Conservation (phyloP, 495 filamentous ascomycete genomes). For the Lophiotrema nucula region DNA sequence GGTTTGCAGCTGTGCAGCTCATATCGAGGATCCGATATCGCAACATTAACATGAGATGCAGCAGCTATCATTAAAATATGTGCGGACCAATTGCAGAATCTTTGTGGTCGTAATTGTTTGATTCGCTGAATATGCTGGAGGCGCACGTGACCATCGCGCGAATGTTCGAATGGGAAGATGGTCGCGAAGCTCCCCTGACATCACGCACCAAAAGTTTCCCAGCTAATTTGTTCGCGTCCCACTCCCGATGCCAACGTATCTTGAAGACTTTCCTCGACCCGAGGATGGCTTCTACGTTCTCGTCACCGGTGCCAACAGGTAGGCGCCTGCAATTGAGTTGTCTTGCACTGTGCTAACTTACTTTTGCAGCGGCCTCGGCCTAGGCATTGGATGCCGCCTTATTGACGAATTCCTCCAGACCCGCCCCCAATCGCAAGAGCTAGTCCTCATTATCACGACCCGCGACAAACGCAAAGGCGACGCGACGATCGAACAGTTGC, state of each 20-base stretch:
- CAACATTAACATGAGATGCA: too few relatives aligned
- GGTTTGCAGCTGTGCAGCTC: too few relatives aligned
- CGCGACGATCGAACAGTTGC: slow-evolving; percentile 56
- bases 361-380: slow-evolving; percentile 74
- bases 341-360: background rate
- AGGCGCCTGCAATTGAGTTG: slow-evolving; percentile 18
- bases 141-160: too few relatives aligned
- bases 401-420: slow-evolving; percentile 84
- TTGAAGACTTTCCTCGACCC: slow-evolving; percentile 11
- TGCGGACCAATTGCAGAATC: too few relatives aligned
- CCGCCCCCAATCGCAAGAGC: slow-evolving; percentile 58
- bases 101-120: too few relatives aligned
- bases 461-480: slow-evolving; percentile 59
- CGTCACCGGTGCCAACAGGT: slow-evolving; percentile 77
- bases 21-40: too few relatives aligned
- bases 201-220: too few relatives aligned
- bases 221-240: too few relatives aligned
- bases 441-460: slow-evolving; percentile 66
- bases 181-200: background rate
- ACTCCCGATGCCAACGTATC: background rate
- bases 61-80: too few relatives aligned
- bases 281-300: slow-evolving; percentile 48
- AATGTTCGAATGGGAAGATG: too few relatives aligned
- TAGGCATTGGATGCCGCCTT: slow-evolving; percentile 79
- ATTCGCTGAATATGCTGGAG: too few relatives aligned